Evolutionary conservation across 2,329 filamentous ascomycete genomes (phyloP).

Genomic region (Sordariomycetes sp.): DNA sequence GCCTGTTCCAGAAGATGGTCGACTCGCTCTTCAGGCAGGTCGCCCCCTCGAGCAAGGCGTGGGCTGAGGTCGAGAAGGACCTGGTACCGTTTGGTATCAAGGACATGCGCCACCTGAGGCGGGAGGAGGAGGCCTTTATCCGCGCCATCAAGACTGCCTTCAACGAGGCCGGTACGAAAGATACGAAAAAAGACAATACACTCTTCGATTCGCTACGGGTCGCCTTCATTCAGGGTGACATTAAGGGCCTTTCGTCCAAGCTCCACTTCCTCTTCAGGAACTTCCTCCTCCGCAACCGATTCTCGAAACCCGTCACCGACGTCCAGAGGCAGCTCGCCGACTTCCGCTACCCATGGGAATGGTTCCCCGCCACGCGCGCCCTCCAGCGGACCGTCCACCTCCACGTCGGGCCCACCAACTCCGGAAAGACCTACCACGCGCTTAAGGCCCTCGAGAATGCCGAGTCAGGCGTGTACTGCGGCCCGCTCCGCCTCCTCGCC

Average conservation of each 20-base stretch:
- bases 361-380: slow-evolving; percentile 74
- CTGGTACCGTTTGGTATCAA: slow-evolving; percentile 10
- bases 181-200: slow-evolving; percentile 24
- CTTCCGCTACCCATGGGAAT: slow-evolving; percentile 78
- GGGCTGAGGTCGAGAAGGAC: slow-evolving; percentile 6
- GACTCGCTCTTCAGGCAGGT: slow-evolving; percentile 5
- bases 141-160: slow-evolving; percentile 29
- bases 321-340: slow-evolving; percentile 61
- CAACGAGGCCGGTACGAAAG: slow-evolving; percentile 24
- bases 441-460: slow-evolving; percentile 70
- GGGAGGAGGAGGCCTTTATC: slow-evolving; percentile 31
- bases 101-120: slow-evolving; percentile 24
- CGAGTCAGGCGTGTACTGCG: slow-evolving; percentile 73
- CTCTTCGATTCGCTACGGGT: slow-evolving; percentile 45
- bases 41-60: slow-evolving; percentile 5
- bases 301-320: slow-evolving; percentile 40
- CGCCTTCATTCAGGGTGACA: slow-evolving; percentile 41
- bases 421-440: slow-evolving; percentile 93
- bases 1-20: slow-evolving; percentile 7
- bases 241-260: slow-evolving; percentile 36
- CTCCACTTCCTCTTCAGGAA: slow-evolving; percentile 57
- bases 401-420: slow-evolving; percentile 94
- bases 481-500: slow-evolving; percentile 75
- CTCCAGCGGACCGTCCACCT: slow-evolving; percentile 77
- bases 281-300: slow-evolving; percentile 42